Conservation (phyloP, 257 asterid genomes). For the Solanum phureja region DNA sequence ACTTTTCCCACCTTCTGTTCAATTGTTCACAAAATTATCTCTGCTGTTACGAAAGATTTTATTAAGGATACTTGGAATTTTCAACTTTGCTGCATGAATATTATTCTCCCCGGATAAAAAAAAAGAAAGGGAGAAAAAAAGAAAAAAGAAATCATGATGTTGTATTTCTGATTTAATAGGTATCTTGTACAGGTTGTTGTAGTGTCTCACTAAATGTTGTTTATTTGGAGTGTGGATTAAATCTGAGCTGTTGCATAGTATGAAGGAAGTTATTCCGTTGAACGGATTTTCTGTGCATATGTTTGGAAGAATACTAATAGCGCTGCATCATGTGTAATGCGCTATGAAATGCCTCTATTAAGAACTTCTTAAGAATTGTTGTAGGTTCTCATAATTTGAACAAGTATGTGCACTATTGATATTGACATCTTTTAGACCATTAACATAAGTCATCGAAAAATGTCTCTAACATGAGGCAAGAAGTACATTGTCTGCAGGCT, state of each 20-base stretch:
- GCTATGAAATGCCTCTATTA: not conserved
- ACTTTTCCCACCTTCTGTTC: not conserved
- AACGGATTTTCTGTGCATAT: not conserved
- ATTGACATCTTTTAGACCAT: not conserved
- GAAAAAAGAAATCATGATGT: not conserved
- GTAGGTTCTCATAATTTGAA: not conserved
- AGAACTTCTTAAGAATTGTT: not conserved
- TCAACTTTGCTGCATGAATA: not conserved
- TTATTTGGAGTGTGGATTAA: not conserved
- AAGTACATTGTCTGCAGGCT: conserved; percentile 10
- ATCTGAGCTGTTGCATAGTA: not conserved
- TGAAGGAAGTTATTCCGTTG: not conserved
- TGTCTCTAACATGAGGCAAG: conserved; percentile 3
- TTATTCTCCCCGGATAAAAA: not conserved
- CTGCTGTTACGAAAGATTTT: not conserved
- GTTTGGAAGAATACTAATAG: not conserved
- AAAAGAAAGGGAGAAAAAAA: not conserved
- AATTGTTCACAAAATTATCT: not conserved
- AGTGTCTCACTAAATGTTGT: not conserved
- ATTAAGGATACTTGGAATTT: not conserved
- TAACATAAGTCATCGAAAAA: not conserved
- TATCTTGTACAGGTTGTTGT: not conserved
- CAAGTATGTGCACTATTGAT: not conserved
- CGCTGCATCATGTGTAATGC: not conserved
- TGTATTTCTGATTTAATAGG: not conserved